Evolutionary conservation across 495 filamentous ascomycete genomes (phyloP).

Genomic region (Letharia columbiana): DNA sequence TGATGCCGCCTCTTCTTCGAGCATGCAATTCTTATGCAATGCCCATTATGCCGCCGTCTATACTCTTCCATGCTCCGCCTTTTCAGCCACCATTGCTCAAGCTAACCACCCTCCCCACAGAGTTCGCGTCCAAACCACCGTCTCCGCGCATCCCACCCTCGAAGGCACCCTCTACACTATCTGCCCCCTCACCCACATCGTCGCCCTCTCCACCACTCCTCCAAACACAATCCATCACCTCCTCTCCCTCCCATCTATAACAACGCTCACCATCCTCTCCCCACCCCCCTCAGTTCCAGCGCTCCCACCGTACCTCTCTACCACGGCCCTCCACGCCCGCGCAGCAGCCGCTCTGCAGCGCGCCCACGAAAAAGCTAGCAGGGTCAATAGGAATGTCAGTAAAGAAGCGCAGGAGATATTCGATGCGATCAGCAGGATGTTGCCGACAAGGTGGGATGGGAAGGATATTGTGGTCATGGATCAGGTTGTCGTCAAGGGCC

Average conservation of each 20-base stretch:
- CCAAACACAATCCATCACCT: conserved; percentile 43
- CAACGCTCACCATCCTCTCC: conserved; percentile 23
- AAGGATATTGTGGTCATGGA: conserved; percentile 56
- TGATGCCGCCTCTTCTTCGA: neutral
- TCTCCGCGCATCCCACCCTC: conserved; percentile 40
- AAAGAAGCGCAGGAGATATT: conserved; percentile 63
- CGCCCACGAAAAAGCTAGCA: conserved; percentile 46
- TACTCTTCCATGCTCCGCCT: neutral
- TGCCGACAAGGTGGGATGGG: conserved; percentile 56
- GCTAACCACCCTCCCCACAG: conserved; percentile 31
- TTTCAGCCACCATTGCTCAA: conserved; percentile 1
- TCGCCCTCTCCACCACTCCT: conserved; percentile 49
- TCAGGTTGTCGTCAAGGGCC: conserved; percentile 51
- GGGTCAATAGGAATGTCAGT: conserved; percentile 52
- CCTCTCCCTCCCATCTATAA: conserved; percentile 45
- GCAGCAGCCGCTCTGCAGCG: conserved; percentile 46
- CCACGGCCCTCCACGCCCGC: conserved; percentile 43
- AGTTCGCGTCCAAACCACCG: conserved; percentile 51
- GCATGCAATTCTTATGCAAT: neutral
- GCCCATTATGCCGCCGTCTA: neutral
- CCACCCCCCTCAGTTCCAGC: conserved; percentile 29
- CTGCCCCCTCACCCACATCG: conserved; percentile 55
- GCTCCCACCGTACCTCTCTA: conserved; percentile 33
- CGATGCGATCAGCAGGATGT: conserved; percentile 54
- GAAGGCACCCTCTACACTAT: conserved; percentile 63